Percentiles rank a stretch among this genome's conserved stretches.
phyloP scores from a whole-genome alignment of 2,329 filamentous ascomycete species.

The Aspergillus ibericus region DNA sequence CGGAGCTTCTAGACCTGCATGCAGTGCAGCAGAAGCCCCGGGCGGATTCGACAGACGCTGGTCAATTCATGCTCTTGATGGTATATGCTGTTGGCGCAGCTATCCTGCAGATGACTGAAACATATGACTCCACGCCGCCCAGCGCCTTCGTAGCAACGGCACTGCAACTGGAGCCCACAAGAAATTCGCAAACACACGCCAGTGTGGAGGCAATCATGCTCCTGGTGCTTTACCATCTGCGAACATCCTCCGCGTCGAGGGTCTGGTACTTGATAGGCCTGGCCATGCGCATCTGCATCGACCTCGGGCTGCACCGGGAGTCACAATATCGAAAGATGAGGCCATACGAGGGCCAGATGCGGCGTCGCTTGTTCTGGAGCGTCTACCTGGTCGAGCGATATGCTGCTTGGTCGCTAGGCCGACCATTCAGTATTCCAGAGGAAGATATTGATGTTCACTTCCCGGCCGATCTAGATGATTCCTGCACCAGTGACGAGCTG shows the following conservation, averaged over 20 bases:
- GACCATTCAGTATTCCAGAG: conserved; percentile 34
- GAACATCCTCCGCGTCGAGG: conserved; percentile 21
- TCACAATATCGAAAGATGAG: conserved; percentile 14
- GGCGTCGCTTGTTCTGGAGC: conserved; percentile 34
- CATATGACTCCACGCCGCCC: conserved; percentile 17
- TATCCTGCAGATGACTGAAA: conserved; percentile 19
- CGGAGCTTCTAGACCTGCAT: background rate
- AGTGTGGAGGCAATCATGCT: conserved; percentile 26
- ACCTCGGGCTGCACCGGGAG: conserved; percentile 26
- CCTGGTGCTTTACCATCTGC: conserved; percentile 25
- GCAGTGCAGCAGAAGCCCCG: background rate
- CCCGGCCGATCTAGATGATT: conserved; percentile 18
- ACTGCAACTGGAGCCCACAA: conserved; percentile 13
- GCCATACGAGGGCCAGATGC: conserved; percentile 16
- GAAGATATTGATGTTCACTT: conserved; percentile 33
- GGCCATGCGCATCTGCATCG: conserved; percentile 29
- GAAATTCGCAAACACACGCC: conserved; percentile 12
- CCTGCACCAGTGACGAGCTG: background rate
- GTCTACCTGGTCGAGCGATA: conserved; percentile 33
- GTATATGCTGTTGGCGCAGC: conserved; percentile 23
- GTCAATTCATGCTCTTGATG: conserved; percentile 24
- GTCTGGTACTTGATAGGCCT: conserved; percentile 29
- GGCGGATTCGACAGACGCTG: background rate
- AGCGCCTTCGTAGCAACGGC: conserved; percentile 15
- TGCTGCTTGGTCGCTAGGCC: conserved; percentile 29